Evolutionary conservation across 441 rosid genomes (phyloP).

Genomic region (Hura crepitans): DNA sequence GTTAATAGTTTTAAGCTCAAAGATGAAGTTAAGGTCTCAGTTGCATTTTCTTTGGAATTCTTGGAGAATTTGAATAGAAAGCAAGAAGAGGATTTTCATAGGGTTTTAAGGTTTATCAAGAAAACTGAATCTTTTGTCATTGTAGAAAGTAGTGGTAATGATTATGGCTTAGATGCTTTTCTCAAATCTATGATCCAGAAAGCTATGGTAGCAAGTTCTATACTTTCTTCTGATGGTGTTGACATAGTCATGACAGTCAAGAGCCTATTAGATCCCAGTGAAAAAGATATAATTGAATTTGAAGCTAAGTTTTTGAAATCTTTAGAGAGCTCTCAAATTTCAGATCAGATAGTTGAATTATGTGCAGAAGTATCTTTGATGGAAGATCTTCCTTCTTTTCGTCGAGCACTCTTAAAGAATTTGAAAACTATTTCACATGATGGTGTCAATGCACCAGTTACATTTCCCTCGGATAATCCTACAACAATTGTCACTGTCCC

Average conservation of each 20-base stretch:
- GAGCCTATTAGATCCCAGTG: constrained; percentile 23
- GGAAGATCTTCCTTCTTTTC: constrained; percentile 30
- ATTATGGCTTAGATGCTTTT: constrained; percentile 25
- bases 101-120: constrained; percentile 30
- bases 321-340: constrained; percentile 16
- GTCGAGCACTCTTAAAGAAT: constrained; percentile 30
- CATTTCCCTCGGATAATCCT: constrained; percentile 31
- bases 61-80: constrained; percentile 33
- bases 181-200: constrained; percentile 26
- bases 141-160: constrained; percentile 27
- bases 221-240: constrained; percentile 28
- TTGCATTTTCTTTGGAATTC: constrained; percentile 35
- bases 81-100: constrained; percentile 23
- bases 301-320: constrained; percentile 23
- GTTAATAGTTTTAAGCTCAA: constrained; percentile 20
- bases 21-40: constrained; percentile 34
- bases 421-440: constrained; percentile 37
- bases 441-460: constrained; percentile 34
- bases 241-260: constrained; percentile 26
- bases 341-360: constrained; percentile 26
- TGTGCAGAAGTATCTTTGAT: constrained; percentile 28
- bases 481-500: constrained; percentile 49
- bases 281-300: constrained; percentile 30
- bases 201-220: constrained; percentile 25
- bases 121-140: constrained; percentile 30